Percentiles rank a stretch among this genome's conserved stretches.
phyloP scores from a whole-genome alignment of 495 filamentous ascomycete species.

The Aspergillus baeticus region DNA sequence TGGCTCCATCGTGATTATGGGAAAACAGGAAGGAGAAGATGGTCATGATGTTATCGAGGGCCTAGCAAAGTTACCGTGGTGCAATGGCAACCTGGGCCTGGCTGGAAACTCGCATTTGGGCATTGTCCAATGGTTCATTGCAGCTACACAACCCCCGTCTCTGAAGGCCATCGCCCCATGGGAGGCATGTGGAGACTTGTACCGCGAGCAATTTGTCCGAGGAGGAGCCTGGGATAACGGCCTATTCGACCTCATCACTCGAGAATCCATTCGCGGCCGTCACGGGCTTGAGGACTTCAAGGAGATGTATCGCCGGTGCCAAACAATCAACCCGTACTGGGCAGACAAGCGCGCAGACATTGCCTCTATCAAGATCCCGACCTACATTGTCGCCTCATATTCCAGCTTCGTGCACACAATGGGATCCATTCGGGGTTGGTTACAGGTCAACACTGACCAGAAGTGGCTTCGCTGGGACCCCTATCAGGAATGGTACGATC shows the following conservation, averaged over 20 bases:
- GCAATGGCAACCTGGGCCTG: conserved; percentile 44
- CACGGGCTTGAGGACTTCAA: conserved; percentile 31
- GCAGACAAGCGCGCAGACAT: conserved; percentile 29
- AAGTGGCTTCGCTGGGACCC: conserved; percentile 34
- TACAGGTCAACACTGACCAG: conserved; percentile 23
- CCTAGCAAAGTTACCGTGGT: conserved; percentile 41
- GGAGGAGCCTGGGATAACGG: conserved; percentile 32
- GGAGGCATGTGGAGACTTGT: conserved; percentile 47
- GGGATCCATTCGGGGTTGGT: conserved; percentile 36
- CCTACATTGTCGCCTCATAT: conserved; percentile 29
- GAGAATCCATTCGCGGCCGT: conserved; percentile 25
- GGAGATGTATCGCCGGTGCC: conserved; percentile 29
- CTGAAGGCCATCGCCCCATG: conserved; percentile 46
- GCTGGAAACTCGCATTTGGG: conserved; percentile 41
- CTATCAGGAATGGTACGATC: conserved; percentile 44
- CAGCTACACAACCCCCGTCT: conserved; percentile 35
- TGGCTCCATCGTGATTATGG: conserved; percentile 39
- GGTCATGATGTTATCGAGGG: conserved; percentile 45
- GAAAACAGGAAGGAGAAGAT: conserved; percentile 43
- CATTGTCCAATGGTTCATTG: conserved; percentile 43
- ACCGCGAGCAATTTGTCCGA: conserved; percentile 36
- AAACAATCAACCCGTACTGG: conserved; percentile 24
- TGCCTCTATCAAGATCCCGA: conserved; percentile 23
- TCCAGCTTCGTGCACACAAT: conserved; percentile 34
- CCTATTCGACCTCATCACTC: conserved; percentile 31